Evolutionary conservation across 306 rosid species (phyloP).

Genomic region (Crataegus laevigata): DNA sequence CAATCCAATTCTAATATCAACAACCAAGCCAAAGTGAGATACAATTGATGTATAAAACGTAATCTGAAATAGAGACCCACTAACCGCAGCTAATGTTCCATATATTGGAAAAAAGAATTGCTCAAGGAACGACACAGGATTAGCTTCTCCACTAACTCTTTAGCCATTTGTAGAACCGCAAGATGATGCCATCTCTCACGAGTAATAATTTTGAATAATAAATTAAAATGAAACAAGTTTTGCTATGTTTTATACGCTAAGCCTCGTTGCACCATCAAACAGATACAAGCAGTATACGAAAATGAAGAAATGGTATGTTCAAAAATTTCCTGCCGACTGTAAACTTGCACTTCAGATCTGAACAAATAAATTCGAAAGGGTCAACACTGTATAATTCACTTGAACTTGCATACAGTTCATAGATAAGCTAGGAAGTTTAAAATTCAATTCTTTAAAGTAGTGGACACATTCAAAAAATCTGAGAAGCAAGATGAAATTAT

Average conservation of each 20-base stretch:
- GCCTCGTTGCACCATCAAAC: not conserved
- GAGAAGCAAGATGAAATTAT: not conserved
- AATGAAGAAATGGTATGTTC: not conserved
- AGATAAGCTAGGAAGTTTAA: not conserved
- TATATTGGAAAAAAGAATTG: conserved; percentile 62
- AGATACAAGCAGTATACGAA: not conserved
- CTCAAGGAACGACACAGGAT: conserved; percentile 54
- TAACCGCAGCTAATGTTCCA: conserved; percentile 31
- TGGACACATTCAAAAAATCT: not conserved
- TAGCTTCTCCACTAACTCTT: conserved; percentile 77
- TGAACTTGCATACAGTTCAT: not conserved
- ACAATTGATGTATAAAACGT: not conserved
- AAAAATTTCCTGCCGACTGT: no score
- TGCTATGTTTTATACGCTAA: not conserved
- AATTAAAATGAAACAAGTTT: not conserved
- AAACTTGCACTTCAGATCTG: no score
- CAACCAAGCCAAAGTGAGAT: not conserved
- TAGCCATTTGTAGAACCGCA: conserved; percentile 63
- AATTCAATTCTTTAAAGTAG: not conserved
- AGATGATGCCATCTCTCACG: not conserved
- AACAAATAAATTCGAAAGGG: not conserved
- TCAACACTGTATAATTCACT: not conserved
- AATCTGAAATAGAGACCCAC: conserved; percentile 24
- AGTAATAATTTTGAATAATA: not conserved
- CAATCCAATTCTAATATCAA: not conserved